Conservation (phyloP, 2,329 filamentous ascomycete species). For the Pyrenochaeta sp. region DNA sequence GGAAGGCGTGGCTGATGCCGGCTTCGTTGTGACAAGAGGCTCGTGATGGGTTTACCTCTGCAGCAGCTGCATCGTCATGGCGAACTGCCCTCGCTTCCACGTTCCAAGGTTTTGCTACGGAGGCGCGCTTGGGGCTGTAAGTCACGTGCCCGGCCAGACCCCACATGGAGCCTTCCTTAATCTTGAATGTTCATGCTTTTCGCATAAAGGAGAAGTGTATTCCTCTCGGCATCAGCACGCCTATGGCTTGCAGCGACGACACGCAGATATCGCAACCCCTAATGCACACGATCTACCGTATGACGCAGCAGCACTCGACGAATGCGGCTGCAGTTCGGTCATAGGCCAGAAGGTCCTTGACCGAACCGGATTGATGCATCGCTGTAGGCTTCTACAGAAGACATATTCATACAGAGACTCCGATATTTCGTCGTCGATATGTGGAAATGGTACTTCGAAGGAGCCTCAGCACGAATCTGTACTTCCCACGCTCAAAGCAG, state of each 20-base stretch:
- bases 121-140: conserved; percentile 4
- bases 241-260: conserved; percentile 1
- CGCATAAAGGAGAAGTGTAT: conserved; percentile 35
- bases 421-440: background rate
- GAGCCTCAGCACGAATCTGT: background rate
- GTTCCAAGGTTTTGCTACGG: conserved; percentile 20
- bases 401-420: background rate
- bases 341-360: background rate
- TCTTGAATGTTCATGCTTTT: conserved; percentile 21
- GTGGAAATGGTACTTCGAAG: background rate
- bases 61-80: conserved; percentile 38
- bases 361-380: background rate
- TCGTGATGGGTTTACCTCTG: conserved; percentile 32
- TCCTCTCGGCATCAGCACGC: conserved; percentile 6
- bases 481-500: background rate
- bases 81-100: conserved; percentile 16
- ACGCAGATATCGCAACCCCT: background rate
- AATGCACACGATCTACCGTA: background rate
- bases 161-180: conserved; percentile 28
- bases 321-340: conserved; percentile 6
- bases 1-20: conserved; percentile 15
- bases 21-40: conserved; percentile 26
- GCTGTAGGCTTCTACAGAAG: background rate
- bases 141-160: conserved; percentile 17
- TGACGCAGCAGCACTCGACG: conserved; percentile 5